Percentiles rank a stretch among this genome's conserved stretches.
Conservation (phyloP, 2,329 filamentous ascomycete species). For the Dactylonectria macrodidyma region DNA sequence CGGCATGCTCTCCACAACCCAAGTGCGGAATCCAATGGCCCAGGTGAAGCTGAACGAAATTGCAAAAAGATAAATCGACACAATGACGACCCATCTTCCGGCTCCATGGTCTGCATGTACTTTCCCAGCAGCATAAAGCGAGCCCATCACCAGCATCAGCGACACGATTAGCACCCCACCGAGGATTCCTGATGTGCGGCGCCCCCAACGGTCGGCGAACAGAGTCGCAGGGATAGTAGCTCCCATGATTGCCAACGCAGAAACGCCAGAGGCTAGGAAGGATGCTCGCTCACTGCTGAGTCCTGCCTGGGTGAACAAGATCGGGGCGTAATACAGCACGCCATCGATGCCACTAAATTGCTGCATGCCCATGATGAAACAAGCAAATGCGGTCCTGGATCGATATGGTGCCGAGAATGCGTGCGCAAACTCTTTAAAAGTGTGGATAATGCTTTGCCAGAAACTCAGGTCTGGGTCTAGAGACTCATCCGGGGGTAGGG, state of each 20-base stretch:
- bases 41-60: conserved; percentile 63
- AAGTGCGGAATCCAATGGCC: conserved; percentile 68
- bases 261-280: conserved; percentile 72
- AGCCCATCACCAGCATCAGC: conserved; percentile 68
- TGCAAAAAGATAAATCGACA: conserved; percentile 65
- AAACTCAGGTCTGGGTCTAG: conserved; percentile 48
- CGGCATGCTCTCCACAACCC: conserved; percentile 70
- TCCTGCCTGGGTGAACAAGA: conserved; percentile 73
- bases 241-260: conserved; percentile 69
- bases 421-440: conserved; percentile 50
- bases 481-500: conserved; percentile 31
- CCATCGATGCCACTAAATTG: conserved; percentile 75
- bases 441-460: conserved; percentile 47
- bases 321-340: conserved; percentile 73
- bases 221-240: conserved; percentile 68
- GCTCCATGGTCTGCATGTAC: conserved; percentile 55
- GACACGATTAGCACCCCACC: conserved; percentile 66
- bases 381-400: conserved; percentile 64
- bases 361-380: conserved; percentile 72
- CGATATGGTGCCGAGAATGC: conserved; percentile 57
- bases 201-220: conserved; percentile 70
- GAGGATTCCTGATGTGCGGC: conserved; percentile 66
- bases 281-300: conserved; percentile 66
- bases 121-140: conserved; percentile 61
- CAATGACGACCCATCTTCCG: conserved; percentile 66